Evolutionary conservation across 805 yeast species (phyloP).

Genomic region (Metschnikowia baotianmanensis): DNA sequence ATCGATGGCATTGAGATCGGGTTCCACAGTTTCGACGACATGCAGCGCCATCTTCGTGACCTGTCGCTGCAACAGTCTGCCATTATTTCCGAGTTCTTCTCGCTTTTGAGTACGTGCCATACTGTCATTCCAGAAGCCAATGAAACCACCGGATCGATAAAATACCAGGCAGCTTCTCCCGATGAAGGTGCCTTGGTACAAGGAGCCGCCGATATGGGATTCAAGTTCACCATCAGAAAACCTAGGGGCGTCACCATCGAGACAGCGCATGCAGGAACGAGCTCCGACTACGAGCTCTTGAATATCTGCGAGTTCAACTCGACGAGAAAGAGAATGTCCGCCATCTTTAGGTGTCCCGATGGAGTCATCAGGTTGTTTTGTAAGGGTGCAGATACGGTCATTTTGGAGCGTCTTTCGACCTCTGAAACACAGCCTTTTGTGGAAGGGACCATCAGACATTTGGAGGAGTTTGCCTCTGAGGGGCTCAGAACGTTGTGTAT

Average conservation of each 20-base stretch:
- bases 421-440: conserved; percentile 70
- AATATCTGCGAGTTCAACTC: conserved; percentile 96
- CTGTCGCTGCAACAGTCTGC: conserved; percentile 46
- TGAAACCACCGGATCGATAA: conserved; percentile 57
- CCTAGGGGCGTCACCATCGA: conserved; percentile 78
- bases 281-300: conserved; percentile 67
- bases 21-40: conserved; percentile 63
- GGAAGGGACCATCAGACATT: conserved; percentile 75
- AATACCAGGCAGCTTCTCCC: conserved; percentile 98
- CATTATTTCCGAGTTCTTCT: conserved; percentile 70
- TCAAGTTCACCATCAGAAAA: conserved; percentile 75
- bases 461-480: conserved; percentile 95
- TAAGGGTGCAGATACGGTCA: conserved; percentile 98
- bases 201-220: conserved; percentile 91
- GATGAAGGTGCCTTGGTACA: conserved; percentile 98
- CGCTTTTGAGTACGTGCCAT: conserved; percentile 87
- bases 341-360: conserved; percentile 91
- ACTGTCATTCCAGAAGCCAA: conserved; percentile 92
- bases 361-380: conserved; percentile 85
- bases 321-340: conserved; percentile 96
- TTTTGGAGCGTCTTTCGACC: conserved; percentile 73
- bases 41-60: conserved; percentile 49
- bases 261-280: conserved; percentile 45
- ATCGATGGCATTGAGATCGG: conserved; percentile 82
- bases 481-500: conserved; percentile 94